Base-by-base conservation (phyloP, 371 early-diverging fungal genomes). In the Syncephalastrum monosporum region DNA sequence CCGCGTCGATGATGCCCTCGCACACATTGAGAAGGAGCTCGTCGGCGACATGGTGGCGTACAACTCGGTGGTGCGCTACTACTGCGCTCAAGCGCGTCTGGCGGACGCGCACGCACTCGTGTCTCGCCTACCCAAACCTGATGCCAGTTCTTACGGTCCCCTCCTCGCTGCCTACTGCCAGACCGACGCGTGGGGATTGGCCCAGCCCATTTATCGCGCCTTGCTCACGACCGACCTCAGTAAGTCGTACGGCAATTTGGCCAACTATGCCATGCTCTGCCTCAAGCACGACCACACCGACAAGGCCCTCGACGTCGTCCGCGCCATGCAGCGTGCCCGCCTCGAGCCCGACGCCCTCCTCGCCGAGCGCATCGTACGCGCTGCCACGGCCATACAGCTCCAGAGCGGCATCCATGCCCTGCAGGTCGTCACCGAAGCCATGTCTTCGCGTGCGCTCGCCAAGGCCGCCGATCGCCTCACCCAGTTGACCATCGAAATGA, bases 211-310 rank as follows among this genome's bases (percentile, higher is more conserved):
- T 1, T 77, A 77, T 38, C n/a, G 60, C n/a, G 55, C 62, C 15
- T 50, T 77, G 50, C 41, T 64, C 43, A 66, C 68, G 54, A 72
- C 70, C 4, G 74, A 77, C 25, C 60, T 77, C 15, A 52, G 64
- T 42, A 74, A 74, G 52, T 57, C 72, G 1, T 77, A 77, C 33
- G 74, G 78, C 24, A 77, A 74, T 47, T 41, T 77, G 42, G 78
- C 78, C 27, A 72, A 70, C 42, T 77, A 70, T 57, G 68, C 69
- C 12, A 45, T 74, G 16, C 56, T 77, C 4, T 77, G 78, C 53
- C 50, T 77, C 10, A 54, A 66, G 0, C 52, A 63, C 47, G 46
- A 51, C 4, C 59, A 64, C 5, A 50, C 52, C 13, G 19, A 60
- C 13, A 59, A 53, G 24, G 67, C 70, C 5, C 42, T 71, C 21